Base-by-base conservation (phyloP, 2,329 filamentous ascomycete species). In the Didymella exigua region DNA sequence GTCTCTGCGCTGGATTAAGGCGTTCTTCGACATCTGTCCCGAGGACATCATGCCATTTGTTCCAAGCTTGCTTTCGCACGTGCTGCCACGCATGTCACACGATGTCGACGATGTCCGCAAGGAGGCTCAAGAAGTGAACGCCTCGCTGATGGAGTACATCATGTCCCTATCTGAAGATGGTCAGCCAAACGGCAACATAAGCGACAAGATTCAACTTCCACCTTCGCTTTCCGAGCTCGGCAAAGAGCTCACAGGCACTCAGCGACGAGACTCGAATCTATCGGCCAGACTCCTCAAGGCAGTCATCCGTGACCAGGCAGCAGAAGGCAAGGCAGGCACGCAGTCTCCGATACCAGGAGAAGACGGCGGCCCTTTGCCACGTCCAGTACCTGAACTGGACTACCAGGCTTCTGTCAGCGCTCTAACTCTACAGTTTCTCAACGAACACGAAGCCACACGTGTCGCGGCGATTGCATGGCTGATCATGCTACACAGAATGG, bases 11-110 rank as follows among this genome's bases (percentile, higher is more conserved):
- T 99, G 95, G 95, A 92, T 99, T 61, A 92, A 97, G 62, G 90
- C 89, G 56, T 97, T 99, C 72, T 89, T 99, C 64, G 93, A 98
- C 60, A 98, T 99, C 40, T 97, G 93, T 66, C 93, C 95, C 0
- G 95, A 97, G 71, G 95, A 99, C 69, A 96, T 99, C 4, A 82
- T 99, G 36, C 90, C 90, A 4, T 98, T 98, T 73, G 95, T 96
- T 0, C 96, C 96, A 19, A 90, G 91, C 64, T 88, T 99, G 26
- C 79, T 99, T 37, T 91, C 92, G 1, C 91, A 97, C 68, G 89
- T 99, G 51, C 83, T 99, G 24, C 96, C 95, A 14, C 92, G 93
- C 24, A 91, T 99, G 84, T 93, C 93, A 5, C 96, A 93, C 69
- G 90, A 89, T 47, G 89, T 95, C 11, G 93, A 98, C 62, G 86